Conservation (phyloP, 805 yeast genomes). For the Ogataea neopini region DNA sequence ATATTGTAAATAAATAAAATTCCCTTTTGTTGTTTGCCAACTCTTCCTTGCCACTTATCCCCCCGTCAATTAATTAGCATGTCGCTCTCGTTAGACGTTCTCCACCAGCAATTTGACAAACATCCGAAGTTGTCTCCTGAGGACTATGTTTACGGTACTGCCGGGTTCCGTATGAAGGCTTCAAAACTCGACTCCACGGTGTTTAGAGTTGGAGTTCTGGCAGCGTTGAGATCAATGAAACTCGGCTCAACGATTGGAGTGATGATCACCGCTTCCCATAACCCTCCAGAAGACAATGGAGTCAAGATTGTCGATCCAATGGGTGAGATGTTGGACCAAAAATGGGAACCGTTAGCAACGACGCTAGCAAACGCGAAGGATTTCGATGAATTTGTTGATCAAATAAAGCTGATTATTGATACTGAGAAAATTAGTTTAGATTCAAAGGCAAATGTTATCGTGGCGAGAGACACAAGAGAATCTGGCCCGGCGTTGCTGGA, state of each 20-base stretch:
- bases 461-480: constrained; percentile 88
- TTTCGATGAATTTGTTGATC: constrained; percentile 43
- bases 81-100: constrained; percentile 9
- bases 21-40: too few species aligned
- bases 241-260: constrained; percentile 80
- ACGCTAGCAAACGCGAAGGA: constrained; percentile 68
- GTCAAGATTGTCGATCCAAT: constrained; percentile 91
- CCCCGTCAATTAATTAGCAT: background rate
- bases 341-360: constrained; percentile 87
- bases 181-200: constrained; percentile 73
- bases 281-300: constrained; percentile 90
- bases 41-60: background rate
- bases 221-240: constrained; percentile 76
- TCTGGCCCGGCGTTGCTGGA: constrained; percentile 68
- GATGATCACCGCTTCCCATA: constrained; percentile 95
- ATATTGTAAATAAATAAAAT: too few species aligned
- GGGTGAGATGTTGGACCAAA: constrained; percentile 83
- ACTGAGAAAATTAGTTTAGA: constrained; percentile 48
- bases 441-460: constrained; percentile 48
- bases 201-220: constrained; percentile 80
- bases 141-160: constrained; percentile 83
- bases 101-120: constrained; percentile 19
- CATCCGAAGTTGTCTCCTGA: constrained; percentile 49
- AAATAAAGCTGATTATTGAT: constrained; percentile 40
- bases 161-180: constrained; percentile 88